These are phyloP conservation scores for Hypoxylon sp. DNA, from an alignment of 2,329 filamentous ascomycete species.

Conservation along the genomic window DNA sequence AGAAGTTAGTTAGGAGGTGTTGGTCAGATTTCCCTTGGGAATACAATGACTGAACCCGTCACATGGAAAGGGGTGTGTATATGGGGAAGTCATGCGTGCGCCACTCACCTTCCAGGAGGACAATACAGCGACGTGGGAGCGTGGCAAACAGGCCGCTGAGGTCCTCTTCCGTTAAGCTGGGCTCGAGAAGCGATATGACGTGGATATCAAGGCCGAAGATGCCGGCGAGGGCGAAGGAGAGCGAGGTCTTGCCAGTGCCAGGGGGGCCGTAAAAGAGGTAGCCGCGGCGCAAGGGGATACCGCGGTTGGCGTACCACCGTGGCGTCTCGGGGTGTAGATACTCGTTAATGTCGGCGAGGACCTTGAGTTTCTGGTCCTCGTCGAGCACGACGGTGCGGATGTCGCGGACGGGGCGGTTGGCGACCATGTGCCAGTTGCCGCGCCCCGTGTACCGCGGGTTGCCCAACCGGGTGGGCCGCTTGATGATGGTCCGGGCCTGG, in stretches of 20 bases:
- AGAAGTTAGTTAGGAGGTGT: not conserved
- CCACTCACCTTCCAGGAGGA: slow-evolving; percentile 61
- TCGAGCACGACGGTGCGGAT: slow-evolving; percentile 81
- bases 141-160: slow-evolving; percentile 65
- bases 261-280: slow-evolving; percentile 82
- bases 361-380: slow-evolving; percentile 67
- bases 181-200: slow-evolving; percentile 67
- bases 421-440: slow-evolving; percentile 63
- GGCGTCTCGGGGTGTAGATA: slow-evolving; percentile 76
- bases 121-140: slow-evolving; percentile 69
- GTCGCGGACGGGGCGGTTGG: slow-evolving; percentile 70
- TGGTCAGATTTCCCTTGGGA: not conserved
- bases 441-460: slow-evolving; percentile 55
- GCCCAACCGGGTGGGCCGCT: slow-evolving; percentile 58
- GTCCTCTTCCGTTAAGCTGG: slow-evolving; percentile 68
- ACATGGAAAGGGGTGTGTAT: not conserved
- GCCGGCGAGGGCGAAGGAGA: slow-evolving; percentile 71
- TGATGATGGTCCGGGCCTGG: slow-evolving; percentile 65
- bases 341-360: slow-evolving; percentile 78
- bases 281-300: slow-evolving; percentile 78
- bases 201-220: slow-evolving; percentile 73
- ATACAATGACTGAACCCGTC: not conserved
- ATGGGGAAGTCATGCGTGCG: no score
- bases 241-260: slow-evolving; percentile 75
- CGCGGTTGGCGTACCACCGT: slow-evolving; percentile 76